Conservation (phyloP, 2,329 filamentous ascomycete species). For the Claviceps capensis region DNA sequence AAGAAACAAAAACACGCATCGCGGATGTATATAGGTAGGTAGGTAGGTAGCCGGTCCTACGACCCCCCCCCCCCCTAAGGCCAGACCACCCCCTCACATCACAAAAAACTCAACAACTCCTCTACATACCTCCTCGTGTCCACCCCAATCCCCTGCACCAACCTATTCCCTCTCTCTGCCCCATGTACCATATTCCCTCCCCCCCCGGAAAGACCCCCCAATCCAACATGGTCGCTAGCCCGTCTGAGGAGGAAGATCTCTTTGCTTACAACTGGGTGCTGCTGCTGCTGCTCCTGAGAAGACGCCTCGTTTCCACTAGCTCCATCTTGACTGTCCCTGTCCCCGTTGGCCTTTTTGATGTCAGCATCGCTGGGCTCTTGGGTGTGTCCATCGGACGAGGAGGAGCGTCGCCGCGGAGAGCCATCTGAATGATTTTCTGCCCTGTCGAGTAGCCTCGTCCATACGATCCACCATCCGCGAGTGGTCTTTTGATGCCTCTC, state of each 20-base stretch:
- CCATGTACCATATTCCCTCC: constrained; percentile 26
- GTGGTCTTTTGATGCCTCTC: constrained; percentile 54
- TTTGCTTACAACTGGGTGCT: constrained; percentile 24
- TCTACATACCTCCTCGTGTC: constrained; percentile 67
- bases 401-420: no score
- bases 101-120: constrained; percentile 48
- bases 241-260: constrained; percentile 49
- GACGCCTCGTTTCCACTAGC: not conserved
- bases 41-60: no score
- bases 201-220: constrained; percentile 23
- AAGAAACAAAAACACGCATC: no score
- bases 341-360: not conserved
- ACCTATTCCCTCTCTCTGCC: constrained; percentile 41
- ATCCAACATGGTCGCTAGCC: constrained; percentile 40
- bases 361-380: constrained; percentile 7
- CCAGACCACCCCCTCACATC: not conserved
- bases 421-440: constrained; percentile 4
- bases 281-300: not conserved
- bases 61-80: no score
- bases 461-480: constrained; percentile 57
- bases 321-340: constrained; percentile 4
- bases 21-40: no score
- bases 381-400: not conserved
- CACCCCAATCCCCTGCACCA: constrained; percentile 62
- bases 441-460: constrained; percentile 41